Evolutionary conservation across 2,329 filamentous ascomycete genomes (phyloP), one percentile per base, ranked within the genome.

Genomic region (Ceratocystiopsis minuta): DNA sequence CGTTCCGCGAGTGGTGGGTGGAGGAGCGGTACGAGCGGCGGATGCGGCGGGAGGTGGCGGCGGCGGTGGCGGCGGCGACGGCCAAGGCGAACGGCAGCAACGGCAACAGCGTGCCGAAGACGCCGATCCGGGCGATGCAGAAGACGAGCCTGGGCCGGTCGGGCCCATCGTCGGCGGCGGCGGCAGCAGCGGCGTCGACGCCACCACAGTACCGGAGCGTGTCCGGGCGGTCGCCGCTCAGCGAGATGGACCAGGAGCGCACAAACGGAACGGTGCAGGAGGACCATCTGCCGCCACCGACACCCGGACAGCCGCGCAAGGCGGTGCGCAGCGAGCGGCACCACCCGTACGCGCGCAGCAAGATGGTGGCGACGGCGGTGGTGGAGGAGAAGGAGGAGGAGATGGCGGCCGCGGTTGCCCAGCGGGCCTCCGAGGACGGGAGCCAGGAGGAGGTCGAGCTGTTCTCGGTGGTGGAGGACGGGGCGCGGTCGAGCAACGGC

Each of bases 1-100:
- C 82, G 33, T 98, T 98, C 75, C 76, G 90, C n/a, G 86, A 96
- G 61, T 98, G 90, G 90, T 96, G 87, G 84, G 72, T 90, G 54
- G 85, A 86, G 62, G 82, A 88, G 63, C 82, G 86, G 55, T 64
- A 88, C 44, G 80, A 86, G 59, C 75, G 70, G 43, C 75, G 70
- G 57, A 62, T 77, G 42, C 62, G 72, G 38, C 74, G 71, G 56
- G 72, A 78, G 55, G 63, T 73, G 53, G 64, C 70, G 18, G 60
- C 60, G 11, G 48, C 51, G 1, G 52, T 54, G 9, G 61, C 64
- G 18, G 55, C 64, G 34, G 66, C 64, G 43, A 53, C 58, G 15
- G 55, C 60, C 24, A 49, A 48, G 32, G 37, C 42, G 34, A 33
- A 33, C 32, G 32, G 32, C 9, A 15, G 4, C 16, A 36, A 15